These are phyloP conservation scores for Exidia glandulosa DNA, from an alignment of 768 basidiomycete genomes.

Conservation along the genomic window DNA sequence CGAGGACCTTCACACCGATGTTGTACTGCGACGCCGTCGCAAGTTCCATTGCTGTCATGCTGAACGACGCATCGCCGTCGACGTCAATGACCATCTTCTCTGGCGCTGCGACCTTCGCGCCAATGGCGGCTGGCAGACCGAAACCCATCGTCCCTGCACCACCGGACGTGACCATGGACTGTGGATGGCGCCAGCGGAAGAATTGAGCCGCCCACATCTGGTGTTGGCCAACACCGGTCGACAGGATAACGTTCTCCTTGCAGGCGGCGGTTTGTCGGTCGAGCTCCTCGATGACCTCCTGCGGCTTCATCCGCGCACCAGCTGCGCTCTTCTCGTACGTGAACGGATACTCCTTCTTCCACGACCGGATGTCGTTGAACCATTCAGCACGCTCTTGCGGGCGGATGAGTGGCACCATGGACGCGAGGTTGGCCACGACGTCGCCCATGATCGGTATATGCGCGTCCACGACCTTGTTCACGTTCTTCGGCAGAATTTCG, in stretches of 20 bases:
- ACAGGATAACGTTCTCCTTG: constrained; percentile 79
- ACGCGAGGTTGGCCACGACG: constrained; percentile 70
- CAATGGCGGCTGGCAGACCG: constrained; percentile 87
- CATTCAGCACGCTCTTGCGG: constrained; percentile 56
- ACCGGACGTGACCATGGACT: constrained; percentile 84
- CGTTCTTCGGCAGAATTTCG: constrained; percentile 96
- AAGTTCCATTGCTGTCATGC: constrained; percentile 99
- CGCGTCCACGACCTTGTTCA: constrained; percentile 97
- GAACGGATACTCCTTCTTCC: constrained; percentile 89
- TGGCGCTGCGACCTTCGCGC: constrained; percentile 93
- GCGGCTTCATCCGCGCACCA: constrained; percentile 79
- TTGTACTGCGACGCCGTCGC: constrained; percentile 82
- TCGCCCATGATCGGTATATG: constrained; percentile 91
- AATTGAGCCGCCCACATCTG: constrained; percentile 99
- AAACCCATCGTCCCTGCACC: constrained; percentile 99
- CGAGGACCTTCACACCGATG: constrained; percentile 90
- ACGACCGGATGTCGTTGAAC: constrained; percentile 71
- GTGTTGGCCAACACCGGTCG: constrained; percentile 97
- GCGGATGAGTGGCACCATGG: constrained; percentile 72
- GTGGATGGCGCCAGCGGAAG: constrained; percentile 82
- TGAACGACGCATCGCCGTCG: constrained; percentile 96
- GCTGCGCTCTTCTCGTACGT: constrained; percentile 58
- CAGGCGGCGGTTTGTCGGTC: constrained; percentile 64
- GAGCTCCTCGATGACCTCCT: constrained; percentile 91
- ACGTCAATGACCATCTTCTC: constrained; percentile 91